phyloP scores from a whole-genome alignment of 257 asterid genomes.

The Henckelia pumila region DNA sequence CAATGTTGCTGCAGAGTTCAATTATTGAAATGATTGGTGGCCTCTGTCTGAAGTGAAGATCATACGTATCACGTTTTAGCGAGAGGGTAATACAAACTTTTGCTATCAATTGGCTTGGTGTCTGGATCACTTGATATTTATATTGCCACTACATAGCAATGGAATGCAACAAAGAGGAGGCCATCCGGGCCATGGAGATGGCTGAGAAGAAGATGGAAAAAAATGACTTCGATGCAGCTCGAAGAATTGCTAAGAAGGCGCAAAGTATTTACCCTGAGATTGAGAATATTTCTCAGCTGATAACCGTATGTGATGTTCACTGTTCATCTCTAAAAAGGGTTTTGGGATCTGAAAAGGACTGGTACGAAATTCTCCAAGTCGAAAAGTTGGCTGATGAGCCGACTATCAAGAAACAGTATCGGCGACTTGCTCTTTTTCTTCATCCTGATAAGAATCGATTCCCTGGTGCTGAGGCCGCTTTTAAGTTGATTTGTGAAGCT shows the following conservation, averaged over 20 bases:
- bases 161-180: slow-evolving; percentile 95
- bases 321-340: slow-evolving; percentile 50
- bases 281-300: slow-evolving; percentile 67
- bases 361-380: slow-evolving; percentile 71
- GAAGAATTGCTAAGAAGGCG: slow-evolving; percentile 54
- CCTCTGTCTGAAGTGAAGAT: not conserved
- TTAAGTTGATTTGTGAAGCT: slow-evolving; percentile 81
- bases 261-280: slow-evolving; percentile 66
- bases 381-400: slow-evolving; percentile 59
- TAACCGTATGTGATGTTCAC: slow-evolving; percentile 74
- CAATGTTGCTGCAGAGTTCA: not conserved
- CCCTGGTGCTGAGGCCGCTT: slow-evolving; percentile 92
- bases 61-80: not conserved
- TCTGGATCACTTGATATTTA: not conserved
- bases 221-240: slow-evolving; percentile 71
- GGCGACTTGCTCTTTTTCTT: slow-evolving; percentile 72
- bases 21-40: not conserved
- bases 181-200: slow-evolving; percentile 56
- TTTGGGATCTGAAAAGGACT: slow-evolving; percentile 66
- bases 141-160: slow-evolving; percentile 24
- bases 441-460: slow-evolving; percentile 90
- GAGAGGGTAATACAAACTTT: not conserved
- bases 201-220: slow-evolving; percentile 68
- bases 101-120: not conserved
- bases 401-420: slow-evolving; percentile 61